Base-by-base conservation (phyloP, 495 filamentous ascomycete species). In the Penicillium riverlandense region DNA sequence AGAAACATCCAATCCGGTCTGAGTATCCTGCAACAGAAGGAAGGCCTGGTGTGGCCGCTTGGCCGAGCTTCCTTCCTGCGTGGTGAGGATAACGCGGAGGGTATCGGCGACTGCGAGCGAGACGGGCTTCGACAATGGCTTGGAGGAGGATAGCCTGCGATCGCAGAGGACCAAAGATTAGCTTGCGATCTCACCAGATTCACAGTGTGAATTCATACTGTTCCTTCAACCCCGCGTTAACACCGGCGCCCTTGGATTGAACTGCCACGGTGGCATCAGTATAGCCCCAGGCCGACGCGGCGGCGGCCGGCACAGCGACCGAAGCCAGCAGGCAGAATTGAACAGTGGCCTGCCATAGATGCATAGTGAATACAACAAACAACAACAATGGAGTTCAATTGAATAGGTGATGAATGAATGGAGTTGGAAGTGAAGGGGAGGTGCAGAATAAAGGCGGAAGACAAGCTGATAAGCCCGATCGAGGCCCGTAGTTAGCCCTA, bases 21-120 rank as follows among this genome's bases (percentile, higher is more conserved):
- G 66, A 2, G 77, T 66, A 48, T 96, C 89, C 48, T 80, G 79
- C 33, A 97, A 67, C 6, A 90, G 74, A 12, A 98, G 75, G 67
- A 95, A 96, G 2, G 89, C 88, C 62, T 98, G 92, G 65, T 98
- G 92, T 46, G 92, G 88, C 41, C 85, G 78, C 66, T 86, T 90
- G 9, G 79, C 72, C 49, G 82, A 83, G 58, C 80, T 79, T 52
- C 78, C 82, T 63, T 96, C 87, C 54, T 83, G 85, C 6, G 88
- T 70, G 31, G 88, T 92, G 45, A 97, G 70, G 46, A 78, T 66
- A 45, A 98, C 66, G 69, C 92, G 95, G 53, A 97, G 75, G 32
- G 79, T 82, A 53, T 96, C 88, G 43, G 76, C 64, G 41, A 70
- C 63, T 37, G 78, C 76, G 48, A 98, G 73, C 8, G 74, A 55